Percentiles rank a stretch among this genome's conserved stretches.
phyloP scores from a whole-genome alignment of 106 monocot genomes.

The Phalaenopsis equestris region DNA sequence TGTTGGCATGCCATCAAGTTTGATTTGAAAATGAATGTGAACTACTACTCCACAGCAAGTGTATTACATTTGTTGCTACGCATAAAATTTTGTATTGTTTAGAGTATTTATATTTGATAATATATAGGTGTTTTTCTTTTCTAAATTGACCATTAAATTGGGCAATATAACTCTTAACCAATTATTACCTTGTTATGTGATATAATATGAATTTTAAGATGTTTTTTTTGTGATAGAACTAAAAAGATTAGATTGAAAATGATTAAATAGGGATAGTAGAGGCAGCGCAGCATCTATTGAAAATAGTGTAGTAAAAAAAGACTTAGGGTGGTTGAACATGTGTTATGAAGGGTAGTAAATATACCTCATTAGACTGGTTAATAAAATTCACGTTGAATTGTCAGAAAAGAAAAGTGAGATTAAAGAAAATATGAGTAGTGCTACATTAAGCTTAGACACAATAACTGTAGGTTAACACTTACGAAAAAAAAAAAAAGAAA shows the following conservation, averaged over 20 bases:
- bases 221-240: not conserved
- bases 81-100: not conserved
- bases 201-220: not conserved
- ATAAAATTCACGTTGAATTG: not conserved
- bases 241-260: not conserved
- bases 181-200: not conserved
- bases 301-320: not conserved
- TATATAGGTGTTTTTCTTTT: not conserved
- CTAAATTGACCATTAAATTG: not conserved
- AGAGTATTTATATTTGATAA: not conserved
- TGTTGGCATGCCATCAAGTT: not conserved
- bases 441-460: not conserved
- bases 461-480: too few relatives aligned
- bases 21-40: not conserved
- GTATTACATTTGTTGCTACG: not conserved
- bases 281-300: not conserved
- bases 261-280: not conserved
- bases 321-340: too few relatives aligned
- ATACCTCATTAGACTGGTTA: not conserved
- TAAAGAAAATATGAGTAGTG: not conserved
- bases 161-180: not conserved
- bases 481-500: too few relatives aligned
- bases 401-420: not conserved
- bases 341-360: not conserved
- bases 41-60: not conserved